Percentiles rank a stretch among this genome's conserved stretches.
Conservation (phyloP, 2,329 filamentous ascomycete genomes). For the Amylocarpus encephaloides region DNA sequence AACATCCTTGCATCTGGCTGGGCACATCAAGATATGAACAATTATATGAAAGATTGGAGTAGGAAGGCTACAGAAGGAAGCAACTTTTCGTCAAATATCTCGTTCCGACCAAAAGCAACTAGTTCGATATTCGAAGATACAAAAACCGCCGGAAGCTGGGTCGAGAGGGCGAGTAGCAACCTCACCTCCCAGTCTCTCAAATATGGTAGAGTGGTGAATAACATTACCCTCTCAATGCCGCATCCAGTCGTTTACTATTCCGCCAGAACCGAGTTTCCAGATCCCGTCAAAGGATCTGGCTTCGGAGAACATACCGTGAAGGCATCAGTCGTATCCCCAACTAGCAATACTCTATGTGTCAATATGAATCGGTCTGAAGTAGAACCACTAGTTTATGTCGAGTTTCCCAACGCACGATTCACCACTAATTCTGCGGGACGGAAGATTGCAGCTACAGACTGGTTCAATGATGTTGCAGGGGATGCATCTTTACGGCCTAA, state of each 20-base stretch:
- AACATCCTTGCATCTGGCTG: constrained; percentile 8
- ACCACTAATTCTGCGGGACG: neutral
- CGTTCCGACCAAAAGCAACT: constrained; percentile 1
- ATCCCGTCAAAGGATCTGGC: constrained; percentile 1
- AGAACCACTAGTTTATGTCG: constrained; percentile 10
- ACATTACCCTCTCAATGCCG: constrained; percentile 11
- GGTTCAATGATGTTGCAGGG: neutral
- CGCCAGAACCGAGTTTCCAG: neutral
- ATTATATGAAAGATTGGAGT: constrained; percentile 9
- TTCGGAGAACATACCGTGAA: constrained; percentile 8
- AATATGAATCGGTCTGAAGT: constrained; percentile 8
- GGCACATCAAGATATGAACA: constrained; percentile 7
- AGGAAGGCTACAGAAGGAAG: neutral
- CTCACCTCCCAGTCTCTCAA: constrained; percentile 2
- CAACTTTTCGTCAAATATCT: neutral
- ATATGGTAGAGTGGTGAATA: constrained; percentile 10
- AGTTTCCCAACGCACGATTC: constrained; percentile 5
- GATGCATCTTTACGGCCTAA: constrained; percentile 4
- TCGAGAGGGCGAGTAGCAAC: neutral
- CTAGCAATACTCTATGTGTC: constrained; percentile 9
- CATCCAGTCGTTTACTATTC: constrained; percentile 11
- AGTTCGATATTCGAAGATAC: constrained; percentile 9
- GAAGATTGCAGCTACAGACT: constrained; percentile 2
- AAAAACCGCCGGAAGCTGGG: constrained; percentile 1
- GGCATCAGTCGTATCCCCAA: constrained; percentile 10